Conservation (phyloP, 106 monocot genomes). For the Phalaenopsis aphrodite region DNA sequence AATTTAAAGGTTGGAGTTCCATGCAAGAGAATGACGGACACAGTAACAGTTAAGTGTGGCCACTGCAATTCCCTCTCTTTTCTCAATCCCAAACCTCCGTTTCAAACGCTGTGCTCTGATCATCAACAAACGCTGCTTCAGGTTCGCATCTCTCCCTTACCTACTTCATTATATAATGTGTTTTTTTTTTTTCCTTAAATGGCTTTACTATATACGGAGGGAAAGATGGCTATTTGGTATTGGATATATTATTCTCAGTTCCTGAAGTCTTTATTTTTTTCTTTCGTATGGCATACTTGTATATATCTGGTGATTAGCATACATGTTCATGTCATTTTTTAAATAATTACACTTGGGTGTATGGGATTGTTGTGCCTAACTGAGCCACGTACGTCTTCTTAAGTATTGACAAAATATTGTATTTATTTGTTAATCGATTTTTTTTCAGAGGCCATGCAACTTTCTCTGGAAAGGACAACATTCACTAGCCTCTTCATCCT, state of each 20-base stretch:
- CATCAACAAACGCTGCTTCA: constrained; percentile 33
- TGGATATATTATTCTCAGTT: no score
- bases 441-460: constrained; percentile 21
- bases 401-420: no score
- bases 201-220: not conserved
- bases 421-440: no score
- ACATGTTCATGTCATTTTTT: no score
- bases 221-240: no score
- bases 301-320: no score
- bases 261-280: no score
- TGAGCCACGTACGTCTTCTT: no score
- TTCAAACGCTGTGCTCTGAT: constrained; percentile 19
- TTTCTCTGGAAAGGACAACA: constrained; percentile 20
- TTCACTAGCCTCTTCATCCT: constrained; percentile 18
- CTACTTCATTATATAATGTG: not conserved
- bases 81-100: constrained; percentile 38
- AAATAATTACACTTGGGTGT: no score
- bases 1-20: constrained; percentile 77
- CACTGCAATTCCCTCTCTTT: constrained; percentile 81
- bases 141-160: constrained; percentile 6
- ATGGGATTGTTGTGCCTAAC: no score
- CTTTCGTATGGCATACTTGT: no score
- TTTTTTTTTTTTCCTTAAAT: not conserved
- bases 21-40: constrained; percentile 65
- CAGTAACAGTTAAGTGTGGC: constrained; percentile 85